Evolutionary conservation across 202 grass and related monocot species (phyloP).

Genomic region (Schoenoplectus triqueter): DNA sequence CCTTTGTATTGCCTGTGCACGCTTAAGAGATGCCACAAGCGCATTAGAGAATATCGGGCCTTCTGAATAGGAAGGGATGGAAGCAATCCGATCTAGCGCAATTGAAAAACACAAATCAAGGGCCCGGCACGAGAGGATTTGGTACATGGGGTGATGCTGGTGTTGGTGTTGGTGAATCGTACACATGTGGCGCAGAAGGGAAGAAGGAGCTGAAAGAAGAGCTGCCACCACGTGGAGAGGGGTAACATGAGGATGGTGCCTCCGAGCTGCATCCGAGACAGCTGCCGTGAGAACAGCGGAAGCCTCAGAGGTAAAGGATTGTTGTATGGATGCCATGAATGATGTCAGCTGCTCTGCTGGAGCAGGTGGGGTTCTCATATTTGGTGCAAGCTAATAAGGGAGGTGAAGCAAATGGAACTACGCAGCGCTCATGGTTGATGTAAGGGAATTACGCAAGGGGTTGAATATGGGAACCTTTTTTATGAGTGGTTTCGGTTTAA

Average conservation of each 20-base stretch:
- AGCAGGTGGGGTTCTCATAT: conserved; percentile 8
- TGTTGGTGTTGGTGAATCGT: conserved; percentile 29
- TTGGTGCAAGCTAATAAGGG: neutral
- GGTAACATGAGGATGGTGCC: conserved; percentile 76
- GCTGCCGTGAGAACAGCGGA: conserved; percentile 61
- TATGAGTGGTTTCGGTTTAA: conserved; percentile 31
- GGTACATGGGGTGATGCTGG: conserved; percentile 57
- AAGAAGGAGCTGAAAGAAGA: conserved; percentile 61
- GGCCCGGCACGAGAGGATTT: conserved; percentile 71
- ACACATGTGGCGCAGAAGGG: conserved; percentile 69
- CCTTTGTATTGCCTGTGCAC: conserved; percentile 82
- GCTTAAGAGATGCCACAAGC: conserved; percentile 84
- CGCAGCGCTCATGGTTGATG: conserved; percentile 51
- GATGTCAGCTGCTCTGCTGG: conserved; percentile 31
- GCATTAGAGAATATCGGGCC: conserved; percentile 73
- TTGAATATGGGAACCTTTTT: conserved; percentile 31
- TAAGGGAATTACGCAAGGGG: conserved; percentile 40
- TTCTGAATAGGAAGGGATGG: conserved; percentile 43
- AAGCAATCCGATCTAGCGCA: conserved; percentile 77
- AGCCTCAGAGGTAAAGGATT: conserved; percentile 70
- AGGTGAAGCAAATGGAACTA: neutral
- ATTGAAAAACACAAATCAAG: conserved; percentile 94
- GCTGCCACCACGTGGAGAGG: conserved; percentile 80
- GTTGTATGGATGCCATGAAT: conserved; percentile 45
- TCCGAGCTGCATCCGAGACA: conserved; percentile 57